These are phyloP conservation scores for Stachybotrys echinatus DNA, from an alignment of 2,329 filamentous ascomycete genomes.

Conservation along the genomic window DNA sequence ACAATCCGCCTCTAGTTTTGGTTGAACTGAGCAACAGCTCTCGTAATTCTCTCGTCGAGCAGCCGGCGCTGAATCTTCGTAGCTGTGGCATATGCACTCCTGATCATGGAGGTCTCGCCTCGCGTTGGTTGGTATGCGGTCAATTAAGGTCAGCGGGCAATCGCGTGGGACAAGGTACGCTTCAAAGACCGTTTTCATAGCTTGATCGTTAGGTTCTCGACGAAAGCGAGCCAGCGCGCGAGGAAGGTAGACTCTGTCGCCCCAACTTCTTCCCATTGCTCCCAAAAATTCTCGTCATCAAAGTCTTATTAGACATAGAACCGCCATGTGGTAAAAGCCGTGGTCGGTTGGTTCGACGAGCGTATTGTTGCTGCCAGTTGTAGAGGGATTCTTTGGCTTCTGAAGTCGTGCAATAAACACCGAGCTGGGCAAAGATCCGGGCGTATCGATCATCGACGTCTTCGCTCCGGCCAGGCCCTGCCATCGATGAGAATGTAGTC, in stretches of 20 bases:
- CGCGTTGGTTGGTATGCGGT: no score
- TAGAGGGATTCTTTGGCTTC: conserved; percentile 43
- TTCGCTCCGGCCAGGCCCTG: conserved; percentile 5
- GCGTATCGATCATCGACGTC: conserved; percentile 37
- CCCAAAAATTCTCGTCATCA: conserved; percentile 22
- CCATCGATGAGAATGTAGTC: conserved; percentile 13
- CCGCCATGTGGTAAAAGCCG: conserved; percentile 33
- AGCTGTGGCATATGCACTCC: no score
- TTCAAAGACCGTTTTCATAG: no score
- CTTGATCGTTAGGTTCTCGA: no score
- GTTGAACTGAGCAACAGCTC: no score
- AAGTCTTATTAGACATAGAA: conserved; percentile 20
- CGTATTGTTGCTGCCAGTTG: conserved; percentile 45
- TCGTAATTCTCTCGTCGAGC: no score
- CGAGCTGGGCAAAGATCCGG: conserved; percentile 42
- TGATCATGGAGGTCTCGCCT: no score
- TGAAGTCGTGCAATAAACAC: conserved; percentile 38
- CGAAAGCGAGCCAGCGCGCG: no score
- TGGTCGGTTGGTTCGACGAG: conserved; percentile 30
- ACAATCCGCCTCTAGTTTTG: no score
- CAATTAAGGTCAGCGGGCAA: no score
- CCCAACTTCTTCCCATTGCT: background rate
- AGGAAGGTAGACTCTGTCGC: background rate
- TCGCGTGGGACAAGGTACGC: no score
- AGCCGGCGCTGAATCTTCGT: no score